Evolutionary conservation across 2,329 filamentous ascomycete species (phyloP).

Genomic region (Cladophialophora carrionii): DNA sequence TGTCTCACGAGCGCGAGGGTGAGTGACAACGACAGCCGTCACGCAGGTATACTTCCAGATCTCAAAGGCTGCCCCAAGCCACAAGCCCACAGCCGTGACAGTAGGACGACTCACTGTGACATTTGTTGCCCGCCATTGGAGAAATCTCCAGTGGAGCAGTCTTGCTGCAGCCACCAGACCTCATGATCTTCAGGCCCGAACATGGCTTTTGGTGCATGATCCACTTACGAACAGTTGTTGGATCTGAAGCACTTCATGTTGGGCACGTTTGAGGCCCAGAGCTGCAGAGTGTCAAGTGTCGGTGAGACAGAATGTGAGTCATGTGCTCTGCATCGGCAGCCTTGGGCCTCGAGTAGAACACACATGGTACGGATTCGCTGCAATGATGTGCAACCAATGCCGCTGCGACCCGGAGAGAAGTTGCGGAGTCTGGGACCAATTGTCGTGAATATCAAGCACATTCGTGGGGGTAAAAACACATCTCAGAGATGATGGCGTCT

Average conservation of each 20-base stretch:
- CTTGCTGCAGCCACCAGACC: conserved; percentile 7
- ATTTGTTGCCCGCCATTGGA: not conserved
- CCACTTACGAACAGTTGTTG: conserved; percentile 8
- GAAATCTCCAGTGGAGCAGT: not conserved
- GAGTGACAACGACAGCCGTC: not conserved
- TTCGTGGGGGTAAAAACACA: conserved; percentile 2
- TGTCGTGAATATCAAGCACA: not conserved
- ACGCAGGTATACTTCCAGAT: not conserved
- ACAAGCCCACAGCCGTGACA: not conserved
- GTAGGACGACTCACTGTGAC: not conserved
- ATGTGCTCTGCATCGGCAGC: conserved; percentile 3
- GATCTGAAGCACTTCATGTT: conserved; percentile 2
- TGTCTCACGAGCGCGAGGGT: not conserved
- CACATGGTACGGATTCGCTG: not conserved
- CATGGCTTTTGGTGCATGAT: conserved; percentile 1
- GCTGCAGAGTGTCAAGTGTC: conserved; percentile 7
- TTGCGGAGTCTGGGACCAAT: conserved; percentile 5
- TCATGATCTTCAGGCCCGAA: conserved; percentile 10
- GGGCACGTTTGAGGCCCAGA: not conserved
- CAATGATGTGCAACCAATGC: not conserved
- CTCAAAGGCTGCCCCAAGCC: not conserved
- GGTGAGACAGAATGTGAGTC: conserved; percentile 15
- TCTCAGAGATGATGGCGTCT: conserved; percentile 4
- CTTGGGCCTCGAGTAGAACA: conserved; percentile 1
- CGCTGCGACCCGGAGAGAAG: not conserved